Conservation (phyloP, 2,329 filamentous ascomycete species). For the Pseudogymnoascus sp. region DNA sequence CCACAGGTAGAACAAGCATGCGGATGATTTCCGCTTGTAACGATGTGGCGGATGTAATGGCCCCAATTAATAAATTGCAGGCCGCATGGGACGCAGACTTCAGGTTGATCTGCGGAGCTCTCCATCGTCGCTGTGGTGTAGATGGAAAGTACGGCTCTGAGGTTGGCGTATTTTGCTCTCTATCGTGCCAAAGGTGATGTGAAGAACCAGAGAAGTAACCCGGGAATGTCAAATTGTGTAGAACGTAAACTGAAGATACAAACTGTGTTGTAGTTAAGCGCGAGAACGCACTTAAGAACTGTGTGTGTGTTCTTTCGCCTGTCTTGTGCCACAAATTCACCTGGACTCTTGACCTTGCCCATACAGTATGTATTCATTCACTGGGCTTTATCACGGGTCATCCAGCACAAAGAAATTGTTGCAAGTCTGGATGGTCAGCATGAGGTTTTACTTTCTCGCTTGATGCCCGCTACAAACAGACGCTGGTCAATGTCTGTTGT, state of each 20-base stretch:
- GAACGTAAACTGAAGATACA: background rate
- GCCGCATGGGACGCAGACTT: background rate
- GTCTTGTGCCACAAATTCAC: background rate
- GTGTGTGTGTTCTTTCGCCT: too few relatives aligned
- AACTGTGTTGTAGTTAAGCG: background rate
- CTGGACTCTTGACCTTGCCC: background rate
- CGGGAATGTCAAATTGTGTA: background rate
- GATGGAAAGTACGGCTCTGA: background rate
- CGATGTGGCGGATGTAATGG: conserved; percentile 15
- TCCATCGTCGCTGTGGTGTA: background rate
- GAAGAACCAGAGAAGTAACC: background rate
- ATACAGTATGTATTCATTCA: background rate
- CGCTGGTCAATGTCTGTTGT: background rate
- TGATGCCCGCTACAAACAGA: background rate
- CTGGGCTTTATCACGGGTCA: background rate
- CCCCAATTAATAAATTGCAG: background rate
- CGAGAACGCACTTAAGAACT: background rate
- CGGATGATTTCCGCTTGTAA: conserved; percentile 4
- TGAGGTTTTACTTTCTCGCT: background rate
- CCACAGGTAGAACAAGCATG: conserved; percentile 15
- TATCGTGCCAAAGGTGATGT: background rate
- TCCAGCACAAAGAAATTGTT: background rate
- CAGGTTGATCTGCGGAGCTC: background rate
- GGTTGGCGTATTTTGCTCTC: too few relatives aligned
- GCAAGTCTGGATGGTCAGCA: too few relatives aligned